Conservation (phyloP, 73 alveolate genomes). For the Paraurostyla sp. region DNA sequence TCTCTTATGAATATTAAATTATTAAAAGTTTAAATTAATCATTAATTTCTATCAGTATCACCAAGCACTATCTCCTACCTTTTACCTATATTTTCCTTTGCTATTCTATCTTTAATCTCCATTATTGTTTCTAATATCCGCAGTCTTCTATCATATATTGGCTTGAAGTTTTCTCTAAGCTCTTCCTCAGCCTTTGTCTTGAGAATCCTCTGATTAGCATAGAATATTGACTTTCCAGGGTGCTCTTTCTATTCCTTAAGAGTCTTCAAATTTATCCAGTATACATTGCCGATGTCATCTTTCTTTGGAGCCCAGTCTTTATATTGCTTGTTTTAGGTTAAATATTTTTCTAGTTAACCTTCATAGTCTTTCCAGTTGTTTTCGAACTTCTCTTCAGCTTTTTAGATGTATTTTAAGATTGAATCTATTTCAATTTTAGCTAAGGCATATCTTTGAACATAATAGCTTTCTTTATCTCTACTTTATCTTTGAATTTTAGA, state of each 20-base stretch:
- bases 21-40: neutral
- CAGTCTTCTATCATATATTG: constrained; percentile 44
- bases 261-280: constrained; percentile 41
- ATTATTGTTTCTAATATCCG: constrained; percentile 21
- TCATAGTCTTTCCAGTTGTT: constrained; percentile 25
- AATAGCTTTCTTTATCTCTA: constrained; percentile 52
- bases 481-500: neutral
- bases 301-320: constrained; percentile 54
- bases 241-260: constrained; percentile 26
- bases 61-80: neutral
- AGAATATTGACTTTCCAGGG: constrained; percentile 42
- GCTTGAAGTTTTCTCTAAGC: constrained; percentile 22
- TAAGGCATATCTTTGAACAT: constrained; percentile 39
- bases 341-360: constrained; percentile 29
- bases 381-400: constrained; percentile 38
- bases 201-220: neutral
- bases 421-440: constrained; percentile 40
- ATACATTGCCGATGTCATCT: constrained; percentile 29
- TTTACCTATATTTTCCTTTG: neutral
- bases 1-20: neutral
- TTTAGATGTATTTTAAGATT: constrained; percentile 18
- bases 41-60: neutral
- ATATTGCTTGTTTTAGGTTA: constrained; percentile 6
- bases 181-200: constrained; percentile 55
- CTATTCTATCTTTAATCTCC: neutral